Evolutionary conservation across 2,329 filamentous ascomycete species (phyloP).

Genomic region (Neodidymelliopsis sp.): DNA sequence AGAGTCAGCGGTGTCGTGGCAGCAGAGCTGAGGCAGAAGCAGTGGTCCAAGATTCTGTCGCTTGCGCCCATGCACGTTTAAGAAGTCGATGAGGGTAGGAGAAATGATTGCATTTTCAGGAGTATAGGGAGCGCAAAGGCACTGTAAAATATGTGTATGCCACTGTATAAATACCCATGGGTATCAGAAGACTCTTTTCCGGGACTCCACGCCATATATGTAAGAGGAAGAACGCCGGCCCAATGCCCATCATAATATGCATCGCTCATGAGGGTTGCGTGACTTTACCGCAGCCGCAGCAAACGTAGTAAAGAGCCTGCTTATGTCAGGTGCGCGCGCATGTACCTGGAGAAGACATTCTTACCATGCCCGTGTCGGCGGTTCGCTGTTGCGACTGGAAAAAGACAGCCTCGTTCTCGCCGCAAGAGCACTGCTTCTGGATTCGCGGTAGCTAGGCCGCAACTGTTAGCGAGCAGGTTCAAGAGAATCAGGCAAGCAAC

Average conservation of each 20-base stretch:
- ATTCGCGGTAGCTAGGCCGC: conserved; percentile 83
- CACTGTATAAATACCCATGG: conserved; percentile 43
- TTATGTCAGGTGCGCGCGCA: conserved; percentile 22
- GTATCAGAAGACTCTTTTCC: conserved; percentile 45
- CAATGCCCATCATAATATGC: conserved; percentile 33
- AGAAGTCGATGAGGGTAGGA: not conserved
- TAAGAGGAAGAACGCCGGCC: conserved; percentile 41
- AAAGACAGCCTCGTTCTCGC: conserved; percentile 90
- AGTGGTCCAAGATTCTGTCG: conserved; percentile 98
- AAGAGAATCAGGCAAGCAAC: conserved; percentile 47
- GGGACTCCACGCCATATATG: conserved; percentile 35
- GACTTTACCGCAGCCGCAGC: conserved; percentile 90
- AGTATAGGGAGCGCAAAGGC: conserved; percentile 27
- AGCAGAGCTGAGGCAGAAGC: conserved; percentile 84
- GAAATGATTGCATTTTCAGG: conserved; percentile 27
- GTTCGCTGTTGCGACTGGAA: conserved; percentile 99
- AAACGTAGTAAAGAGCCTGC: conserved; percentile 70
- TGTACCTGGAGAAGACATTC: not conserved
- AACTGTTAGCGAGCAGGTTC: conserved; percentile 49
- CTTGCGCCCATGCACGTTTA: conserved; percentile 86
- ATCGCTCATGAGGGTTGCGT: conserved; percentile 57
- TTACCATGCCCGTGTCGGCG: conserved; percentile 96
- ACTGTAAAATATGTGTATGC: conserved; percentile 40
- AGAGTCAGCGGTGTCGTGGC: conserved; percentile 81
- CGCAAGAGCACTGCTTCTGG: conserved; percentile 87